Base-by-base conservation (phyloP, 2,329 filamentous ascomycete species). In the Paecilomyces formosus region DNA sequence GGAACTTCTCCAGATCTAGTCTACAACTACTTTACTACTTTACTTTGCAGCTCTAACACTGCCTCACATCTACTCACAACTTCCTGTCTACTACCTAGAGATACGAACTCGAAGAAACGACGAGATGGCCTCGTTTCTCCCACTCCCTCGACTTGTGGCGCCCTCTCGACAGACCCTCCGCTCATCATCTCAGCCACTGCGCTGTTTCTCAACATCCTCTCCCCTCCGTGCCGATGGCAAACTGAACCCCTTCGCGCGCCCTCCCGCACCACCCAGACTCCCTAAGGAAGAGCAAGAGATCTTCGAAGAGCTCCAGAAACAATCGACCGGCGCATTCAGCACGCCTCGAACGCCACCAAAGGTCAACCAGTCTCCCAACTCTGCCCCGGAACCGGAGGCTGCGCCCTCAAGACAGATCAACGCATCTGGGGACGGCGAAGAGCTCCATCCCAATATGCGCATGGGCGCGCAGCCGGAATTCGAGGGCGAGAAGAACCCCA, bases 401-500 rank as follows among this genome's bases (percentile, higher is more conserved):
- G 55, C 62, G n/a, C 22, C 53, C 35, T 58, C 57, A 28, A 30
- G 77, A 30, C 72, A 76, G 65, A 75, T 84, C 24, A 76, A 81
- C 56, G 80, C 81, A 21, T 77, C 78, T n/a, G 82, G 81, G 49
- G 78, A 84, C 55, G 86, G 85, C 60, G 85, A 87, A 58, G 83
- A 87, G 61, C 72, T 89, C 21, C 87, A 90, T 70, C 87, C 86
- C 0, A 86, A 91, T 71, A 77, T 93, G 58, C 81, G 88, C 63
- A 79, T 86, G 63, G 93, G 93, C 35, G 88, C 92, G 51, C 84
- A 87, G 68, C 92, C 94, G 1, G 93, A 97, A 77, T 99, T 99
- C 68, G 87, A 93, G 65, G 94, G 94, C 59, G 92, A 97, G 57
- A 82, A 81, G 57, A 97, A 99, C 74, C 94, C 94, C 2, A 88